Percentiles rank a stretch among this genome's conserved stretches.
Conservation (phyloP, 2,329 filamentous ascomycete genomes). For the Diplodia sapinea region DNA sequence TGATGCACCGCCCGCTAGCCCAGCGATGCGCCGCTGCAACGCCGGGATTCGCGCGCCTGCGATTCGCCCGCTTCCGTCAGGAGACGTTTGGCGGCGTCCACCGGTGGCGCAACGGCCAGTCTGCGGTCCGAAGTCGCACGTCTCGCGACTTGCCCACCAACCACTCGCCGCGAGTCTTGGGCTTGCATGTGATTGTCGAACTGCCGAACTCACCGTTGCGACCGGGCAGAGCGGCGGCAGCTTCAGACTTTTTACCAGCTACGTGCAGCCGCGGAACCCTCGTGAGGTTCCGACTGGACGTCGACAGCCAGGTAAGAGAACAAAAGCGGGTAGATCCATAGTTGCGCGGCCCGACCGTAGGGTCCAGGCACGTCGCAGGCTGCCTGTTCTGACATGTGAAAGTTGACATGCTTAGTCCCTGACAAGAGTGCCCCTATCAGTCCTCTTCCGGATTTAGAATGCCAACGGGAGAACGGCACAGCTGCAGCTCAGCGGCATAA, state of each 20-base stretch:
- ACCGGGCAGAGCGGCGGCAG: neutral
- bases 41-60: neutral
- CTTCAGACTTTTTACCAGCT: conserved; percentile 2
- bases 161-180: conserved; percentile 1
- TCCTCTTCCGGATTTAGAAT: neutral
- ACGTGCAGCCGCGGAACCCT: conserved; percentile 4
- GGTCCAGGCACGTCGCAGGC: conserved; percentile 17
- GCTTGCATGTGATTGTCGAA: conserved; percentile 4
- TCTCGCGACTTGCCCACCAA: conserved; percentile 19
- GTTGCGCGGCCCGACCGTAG: conserved; percentile 10
- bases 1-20: neutral
- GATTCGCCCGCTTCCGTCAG: conserved; percentile 21
- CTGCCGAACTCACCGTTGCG: neutral
- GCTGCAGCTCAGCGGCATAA: neutral
- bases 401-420: neutral
- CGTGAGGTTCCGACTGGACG: neutral
- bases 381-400: conserved; percentile 10
- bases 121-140: conserved; percentile 23
- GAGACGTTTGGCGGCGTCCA: conserved; percentile 4
- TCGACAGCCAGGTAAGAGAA: neutral
- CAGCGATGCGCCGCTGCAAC: neutral
- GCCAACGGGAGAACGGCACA: neutral
- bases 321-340: conserved; percentile 23
- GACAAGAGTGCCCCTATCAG: conserved; percentile 1
- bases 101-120: neutral